phyloP scores from a whole-genome alignment of 2,329 filamentous ascomycete genomes.

The Trichoderma sp. region DNA sequence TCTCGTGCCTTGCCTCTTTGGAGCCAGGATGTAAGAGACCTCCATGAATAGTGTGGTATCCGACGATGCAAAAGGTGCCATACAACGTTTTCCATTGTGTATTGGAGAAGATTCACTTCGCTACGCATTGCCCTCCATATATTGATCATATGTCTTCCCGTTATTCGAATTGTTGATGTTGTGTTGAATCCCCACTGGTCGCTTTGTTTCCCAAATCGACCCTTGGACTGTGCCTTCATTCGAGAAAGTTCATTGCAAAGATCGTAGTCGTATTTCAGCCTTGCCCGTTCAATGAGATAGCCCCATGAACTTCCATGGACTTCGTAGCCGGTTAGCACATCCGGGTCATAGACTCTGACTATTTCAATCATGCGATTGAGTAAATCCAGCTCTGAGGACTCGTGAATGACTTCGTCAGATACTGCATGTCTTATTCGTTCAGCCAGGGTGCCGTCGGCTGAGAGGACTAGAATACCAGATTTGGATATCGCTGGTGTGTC shows the following conservation, averaged over 20 bases:
- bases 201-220: constrained; percentile 80
- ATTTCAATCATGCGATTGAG: constrained; percentile 85
- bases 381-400: constrained; percentile 79
- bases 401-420: constrained; percentile 67
- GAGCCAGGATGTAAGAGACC: constrained; percentile 82
- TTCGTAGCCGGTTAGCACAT: constrained; percentile 92
- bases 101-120: constrained; percentile 89
- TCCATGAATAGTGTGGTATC: constrained; percentile 83
- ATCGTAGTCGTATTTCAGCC: constrained; percentile 84
- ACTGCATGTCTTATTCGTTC: constrained; percentile 64
- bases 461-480: constrained; percentile 73
- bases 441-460: constrained; percentile 60
- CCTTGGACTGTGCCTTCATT: constrained; percentile 80
- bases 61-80: constrained; percentile 87
- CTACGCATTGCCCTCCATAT: constrained; percentile 94
- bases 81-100: constrained; percentile 93
- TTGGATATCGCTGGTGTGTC: constrained; percentile 49
- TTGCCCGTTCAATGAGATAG: constrained; percentile 87
- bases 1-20: constrained; percentile 66
- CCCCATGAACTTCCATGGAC: constrained; percentile 95
- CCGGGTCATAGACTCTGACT: constrained; percentile 81
- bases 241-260: constrained; percentile 89
- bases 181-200: constrained; percentile 94
- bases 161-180: constrained; percentile 88
- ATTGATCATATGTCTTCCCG: constrained; percentile 93